A percentile compares a stretch with the other conserved stretches of the same genome.
phyloP scores from a whole-genome alignment of 2,329 filamentous ascomycete species.

The Cladosporium sp. region DNA sequence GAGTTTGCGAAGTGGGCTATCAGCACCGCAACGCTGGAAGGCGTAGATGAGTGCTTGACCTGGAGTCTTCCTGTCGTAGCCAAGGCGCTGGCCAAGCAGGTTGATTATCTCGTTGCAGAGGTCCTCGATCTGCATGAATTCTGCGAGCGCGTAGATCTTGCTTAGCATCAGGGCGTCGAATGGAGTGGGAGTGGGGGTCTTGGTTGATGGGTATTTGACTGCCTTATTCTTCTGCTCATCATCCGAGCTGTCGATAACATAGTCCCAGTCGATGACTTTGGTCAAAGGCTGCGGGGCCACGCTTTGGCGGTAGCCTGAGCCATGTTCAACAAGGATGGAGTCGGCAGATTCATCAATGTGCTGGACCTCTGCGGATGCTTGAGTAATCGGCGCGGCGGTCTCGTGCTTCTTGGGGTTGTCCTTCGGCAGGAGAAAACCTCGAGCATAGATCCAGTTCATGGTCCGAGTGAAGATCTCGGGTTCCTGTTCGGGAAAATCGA shows the following conservation, averaged over 20 bases:
- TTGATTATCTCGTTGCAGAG: slow-evolving; percentile 1
- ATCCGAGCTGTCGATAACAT: background rate
- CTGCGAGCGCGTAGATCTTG: slow-evolving; percentile 8
- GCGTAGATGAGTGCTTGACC: background rate
- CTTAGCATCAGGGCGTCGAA: background rate
- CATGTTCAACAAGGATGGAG: background rate
- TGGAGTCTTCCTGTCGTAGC: background rate
- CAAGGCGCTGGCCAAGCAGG: background rate
- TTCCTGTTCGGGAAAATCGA: background rate
- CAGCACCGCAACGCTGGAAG: background rate
- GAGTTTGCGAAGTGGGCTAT: background rate
- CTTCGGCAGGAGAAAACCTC: background rate
- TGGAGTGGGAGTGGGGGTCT: background rate
- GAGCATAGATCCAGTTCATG: background rate
- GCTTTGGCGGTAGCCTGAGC: background rate
- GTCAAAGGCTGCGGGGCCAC: background rate
- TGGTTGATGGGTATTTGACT: background rate
- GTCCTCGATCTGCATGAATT: background rate
- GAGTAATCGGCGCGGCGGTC: background rate
- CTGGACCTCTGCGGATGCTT: background rate
- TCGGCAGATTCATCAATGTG: background rate
- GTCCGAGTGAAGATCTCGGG: background rate
- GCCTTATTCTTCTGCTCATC: background rate
- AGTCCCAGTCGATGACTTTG: background rate
- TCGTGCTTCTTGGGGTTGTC: background rate